Evolutionary conservation across 805 yeast genomes (phyloP), one percentile per base, ranked within the genome.

Genomic region (Metschnikowia similis): DNA sequence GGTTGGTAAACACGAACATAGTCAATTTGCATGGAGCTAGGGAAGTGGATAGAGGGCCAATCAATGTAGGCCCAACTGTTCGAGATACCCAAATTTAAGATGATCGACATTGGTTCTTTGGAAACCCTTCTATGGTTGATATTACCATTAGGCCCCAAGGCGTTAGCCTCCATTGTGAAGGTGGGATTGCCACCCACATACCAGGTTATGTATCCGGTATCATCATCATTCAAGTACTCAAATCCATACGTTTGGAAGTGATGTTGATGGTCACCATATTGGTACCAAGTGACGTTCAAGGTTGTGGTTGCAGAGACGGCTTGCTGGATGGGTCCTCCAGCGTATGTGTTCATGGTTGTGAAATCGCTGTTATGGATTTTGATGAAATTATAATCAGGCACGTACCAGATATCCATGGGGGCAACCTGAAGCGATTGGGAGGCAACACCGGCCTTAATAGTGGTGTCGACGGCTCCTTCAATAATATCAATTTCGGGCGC

Each of bases 1-100:
- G 96, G 96, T 71, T 92, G 99, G 67, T 94, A 92, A n/a, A 92
- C 63, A 60, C 99, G 82, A 32, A 92, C 96, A 60, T 86, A 88
- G 66, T 92, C 97, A 41, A 92, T 71, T 50, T 81, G 73, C 83
- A 91, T 74, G 1, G 80, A 76, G 11, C 79, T 80, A 2, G 99
- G 99, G 80, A 92, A 92, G 41, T 70, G 69, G 51, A 90, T 72
- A 4, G 83, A 73, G 40, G 83, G 81, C 97, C 97, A 92, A 70
- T 90, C 92, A 54, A 92, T 92, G 66, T 87, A 89, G 7, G 94
- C 88, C 98, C 98, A 92, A 52, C 83, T 86, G 61, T 84, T 86
- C 13, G 97, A 91, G 47, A 92, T 72, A 75, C 96, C 99, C 70
- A 92, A 70, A 66, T 92, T 92, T 75, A 92, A 62, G 56, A 92